Conservation (phyloP, 257 asterid species). For the Gentiana macrophylla region DNA sequence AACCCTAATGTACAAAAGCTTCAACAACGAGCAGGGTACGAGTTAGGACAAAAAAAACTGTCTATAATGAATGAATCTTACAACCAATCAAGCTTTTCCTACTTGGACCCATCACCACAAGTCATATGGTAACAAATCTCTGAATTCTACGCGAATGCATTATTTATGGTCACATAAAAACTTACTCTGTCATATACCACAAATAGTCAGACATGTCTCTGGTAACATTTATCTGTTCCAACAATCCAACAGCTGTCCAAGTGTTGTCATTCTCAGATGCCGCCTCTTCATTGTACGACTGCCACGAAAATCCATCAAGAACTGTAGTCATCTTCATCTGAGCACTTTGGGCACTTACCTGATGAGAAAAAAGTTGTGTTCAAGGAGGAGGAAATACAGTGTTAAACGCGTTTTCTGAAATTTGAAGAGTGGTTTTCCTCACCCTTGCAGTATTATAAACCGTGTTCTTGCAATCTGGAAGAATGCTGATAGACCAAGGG, state of each 20-base stretch:
- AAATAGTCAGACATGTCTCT: slow-evolving; percentile 80
- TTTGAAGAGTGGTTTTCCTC: slow-evolving; percentile 16
- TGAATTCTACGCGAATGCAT: not conserved
- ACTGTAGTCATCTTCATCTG: slow-evolving; percentile 88
- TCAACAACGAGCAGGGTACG: too few relatives aligned
- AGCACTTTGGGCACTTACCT: slow-evolving; percentile 87
- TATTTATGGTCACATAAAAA: slow-evolving; percentile 4
- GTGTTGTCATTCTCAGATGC: slow-evolving; percentile 37
- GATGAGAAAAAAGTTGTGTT: slow-evolving; percentile 7
- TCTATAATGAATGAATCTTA: too few relatives aligned
- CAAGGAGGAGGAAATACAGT: too few relatives aligned
- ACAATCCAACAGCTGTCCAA: slow-evolving; percentile 52
- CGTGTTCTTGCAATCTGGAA: slow-evolving; percentile 88
- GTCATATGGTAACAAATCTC: too few relatives aligned
- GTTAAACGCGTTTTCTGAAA: too few relatives aligned
- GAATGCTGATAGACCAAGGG: slow-evolving; percentile 97
- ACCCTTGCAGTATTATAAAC: slow-evolving; percentile 95
- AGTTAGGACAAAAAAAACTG: too few relatives aligned
- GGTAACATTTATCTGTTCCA: slow-evolving; percentile 86
- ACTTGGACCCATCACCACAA: too few relatives aligned
- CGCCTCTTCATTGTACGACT: slow-evolving; percentile 78
- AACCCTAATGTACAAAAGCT: too few relatives aligned
- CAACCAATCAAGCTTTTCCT: too few relatives aligned
- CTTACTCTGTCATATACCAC: slow-evolving; percentile 95
- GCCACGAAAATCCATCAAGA: slow-evolving; percentile 48